Evolutionary conservation across 2,329 filamentous ascomycete genomes (phyloP), one percentile per base, ranked within the genome.

Genomic region (Rhynchosporium secalis): DNA sequence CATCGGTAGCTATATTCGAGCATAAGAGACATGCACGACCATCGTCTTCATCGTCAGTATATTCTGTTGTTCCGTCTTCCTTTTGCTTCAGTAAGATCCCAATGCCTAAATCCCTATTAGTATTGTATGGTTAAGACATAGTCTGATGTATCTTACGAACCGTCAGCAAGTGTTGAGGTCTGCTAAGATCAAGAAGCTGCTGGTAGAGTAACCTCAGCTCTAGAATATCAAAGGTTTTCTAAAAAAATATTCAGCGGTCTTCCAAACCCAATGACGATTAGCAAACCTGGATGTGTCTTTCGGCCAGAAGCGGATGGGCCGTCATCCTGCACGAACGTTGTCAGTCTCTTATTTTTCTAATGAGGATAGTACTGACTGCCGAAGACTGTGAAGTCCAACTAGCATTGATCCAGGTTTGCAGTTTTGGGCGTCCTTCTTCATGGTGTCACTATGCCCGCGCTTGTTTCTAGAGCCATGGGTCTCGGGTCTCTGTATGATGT

Each of bases 301-400:
- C 63, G 3, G 58, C 47, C 3, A 60, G 33, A 12, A 65, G 38
- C 0, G 63, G 63, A 54, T 62, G 57, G 6, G 63, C 52, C 4
- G 54, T 62, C 54, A 60, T 58, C 10, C 52, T 63, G 43, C 9
- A 20, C 10, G 31, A 36, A 6, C 6, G n/a, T 43, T 56, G 58
- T n/a, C 38, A 47, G 5, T 9, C 6, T 48, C 31, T 8, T 3
- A 31, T 31, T 9, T 56, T 5, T 13, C 28, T 8, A 20, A n/a
- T 2, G 6, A 31, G 12, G 10, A 2, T 29, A 26, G 49, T 4
- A 54, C 58, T 54, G 9, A 60, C 58, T 52, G 48, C 9, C 58
- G 48, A 8, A 60, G 48, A 38, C 29, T 8, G 2, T 3, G 52
- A 7, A 60, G 6, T 5, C 28, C 46, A 2, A 46, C 12, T n/a